Percentiles rank a stretch among this genome's conserved stretches.
Evolutionary conservation across 768 basidiomycete species (phyloP).

Genomic region (Gymnopilus dilepis): DNA sequence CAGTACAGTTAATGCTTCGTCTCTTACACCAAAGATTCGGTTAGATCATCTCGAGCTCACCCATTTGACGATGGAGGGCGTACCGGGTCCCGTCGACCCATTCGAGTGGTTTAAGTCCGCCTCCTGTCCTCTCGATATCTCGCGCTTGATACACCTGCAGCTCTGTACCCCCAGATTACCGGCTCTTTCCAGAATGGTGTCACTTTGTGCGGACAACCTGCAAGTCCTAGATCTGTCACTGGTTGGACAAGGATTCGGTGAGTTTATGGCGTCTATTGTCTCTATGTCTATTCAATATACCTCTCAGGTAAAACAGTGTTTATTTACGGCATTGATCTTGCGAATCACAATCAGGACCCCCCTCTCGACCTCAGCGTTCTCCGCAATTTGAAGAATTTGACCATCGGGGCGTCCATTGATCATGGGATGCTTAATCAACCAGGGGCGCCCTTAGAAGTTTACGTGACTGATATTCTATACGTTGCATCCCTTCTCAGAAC

Average conservation of each 20-base stretch:
- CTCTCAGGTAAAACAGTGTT: not conserved
- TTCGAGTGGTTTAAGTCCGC: not conserved
- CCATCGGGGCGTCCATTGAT: not conserved
- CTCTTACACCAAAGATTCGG: not conserved
- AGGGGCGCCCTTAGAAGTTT: not conserved
- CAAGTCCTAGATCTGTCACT: not conserved
- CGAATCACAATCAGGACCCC: not conserved
- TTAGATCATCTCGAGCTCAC: not conserved
- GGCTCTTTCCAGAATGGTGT: not conserved
- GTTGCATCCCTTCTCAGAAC: not conserved
- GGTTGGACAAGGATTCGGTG: not conserved
- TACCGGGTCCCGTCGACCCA: not conserved
- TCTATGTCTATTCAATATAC: too few species aligned
- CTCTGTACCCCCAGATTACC: not conserved
- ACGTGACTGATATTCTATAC: not conserved
- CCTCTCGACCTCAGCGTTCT: not conserved
- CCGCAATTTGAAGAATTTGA: not conserved
- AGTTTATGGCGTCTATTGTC: too few species aligned
- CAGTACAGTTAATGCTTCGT: not conserved
- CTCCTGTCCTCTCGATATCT: not conserved
- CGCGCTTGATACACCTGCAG: not conserved
- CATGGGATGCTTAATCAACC: too few species aligned
- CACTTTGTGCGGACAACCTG: not conserved
- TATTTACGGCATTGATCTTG: not conserved
- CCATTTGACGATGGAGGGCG: not conserved